These are phyloP conservation scores for Xylaria longipes DNA, from an alignment of 495 filamentous ascomycete genomes.

Conservation along the genomic window DNA sequence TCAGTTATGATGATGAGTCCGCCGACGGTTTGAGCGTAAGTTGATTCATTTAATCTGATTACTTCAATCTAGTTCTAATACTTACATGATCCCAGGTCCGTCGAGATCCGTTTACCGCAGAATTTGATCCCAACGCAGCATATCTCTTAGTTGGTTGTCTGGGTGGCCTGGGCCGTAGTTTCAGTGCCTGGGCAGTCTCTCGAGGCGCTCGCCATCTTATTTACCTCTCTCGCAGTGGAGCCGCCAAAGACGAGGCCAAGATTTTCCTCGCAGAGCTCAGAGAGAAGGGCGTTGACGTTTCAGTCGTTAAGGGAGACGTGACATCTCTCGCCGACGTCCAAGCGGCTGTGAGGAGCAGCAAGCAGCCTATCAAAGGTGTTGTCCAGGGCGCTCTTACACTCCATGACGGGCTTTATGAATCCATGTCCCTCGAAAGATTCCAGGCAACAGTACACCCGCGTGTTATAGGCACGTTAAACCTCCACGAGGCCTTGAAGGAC, in stretches of 20 bases:
- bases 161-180: slow-evolving; percentile 61
- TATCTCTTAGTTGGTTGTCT: slow-evolving; percentile 64
- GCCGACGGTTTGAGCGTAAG: background rate
- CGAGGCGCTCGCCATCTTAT: slow-evolving; percentile 60
- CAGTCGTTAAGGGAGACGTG: slow-evolving; percentile 39
- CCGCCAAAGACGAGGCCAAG: slow-evolving; percentile 19
- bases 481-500: background rate
- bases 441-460: background rate
- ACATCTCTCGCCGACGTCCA: slow-evolving; percentile 33
- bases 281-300: slow-evolving; percentile 30
- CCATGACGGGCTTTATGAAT: background rate
- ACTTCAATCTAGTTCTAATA: background rate
- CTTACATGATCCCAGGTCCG: slow-evolving; percentile 7
- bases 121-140: slow-evolving; percentile 38
- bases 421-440: background rate
- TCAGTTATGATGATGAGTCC: slow-evolving; percentile 13
- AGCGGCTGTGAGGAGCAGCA: slow-evolving; percentile 31
- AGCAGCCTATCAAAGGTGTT: slow-evolving; percentile 41
- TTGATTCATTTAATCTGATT: background rate
- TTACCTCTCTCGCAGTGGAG: slow-evolving; percentile 58
- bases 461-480: slow-evolving; percentile 5
- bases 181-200: slow-evolving; percentile 57
- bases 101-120: slow-evolving; percentile 31
- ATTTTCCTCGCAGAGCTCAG: slow-evolving; percentile 43
- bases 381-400: slow-evolving; percentile 3